Evolutionary conservation across 2,329 filamentous ascomycete species (phyloP).

Genomic region (Sphaerulina musiva): DNA sequence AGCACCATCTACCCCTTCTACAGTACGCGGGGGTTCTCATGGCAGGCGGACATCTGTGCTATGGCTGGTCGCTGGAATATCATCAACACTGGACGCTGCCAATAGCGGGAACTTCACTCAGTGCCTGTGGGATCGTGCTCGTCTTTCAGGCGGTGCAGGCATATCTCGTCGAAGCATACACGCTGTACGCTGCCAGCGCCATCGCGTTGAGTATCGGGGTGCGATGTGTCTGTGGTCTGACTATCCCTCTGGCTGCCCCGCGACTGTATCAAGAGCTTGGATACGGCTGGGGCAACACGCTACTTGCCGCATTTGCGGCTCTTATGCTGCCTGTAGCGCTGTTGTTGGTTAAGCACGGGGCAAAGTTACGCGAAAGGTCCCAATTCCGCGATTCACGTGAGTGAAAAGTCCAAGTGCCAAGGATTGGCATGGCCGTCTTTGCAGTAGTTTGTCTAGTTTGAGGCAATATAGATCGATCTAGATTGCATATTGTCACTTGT

Average conservation of each 20-base stretch:
- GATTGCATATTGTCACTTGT: no score
- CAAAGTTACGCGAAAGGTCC: no score
- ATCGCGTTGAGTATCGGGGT: slow-evolving; percentile 31
- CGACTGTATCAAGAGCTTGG: slow-evolving; percentile 37
- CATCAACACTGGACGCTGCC: slow-evolving; percentile 20
- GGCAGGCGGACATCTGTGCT: slow-evolving; percentile 13
- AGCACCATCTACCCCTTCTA: slow-evolving; percentile 19
- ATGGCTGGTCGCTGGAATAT: slow-evolving; percentile 17
- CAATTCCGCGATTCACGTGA: no score
- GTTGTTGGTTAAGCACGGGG: no score
- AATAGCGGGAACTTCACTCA: slow-evolving; percentile 23
- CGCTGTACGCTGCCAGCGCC: slow-evolving; percentile 38
- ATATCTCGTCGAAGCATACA: slow-evolving; percentile 46
- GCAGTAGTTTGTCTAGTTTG: no score
- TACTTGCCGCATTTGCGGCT: slow-evolving; percentile 35
- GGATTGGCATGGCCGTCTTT: no score
- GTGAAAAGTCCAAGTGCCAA: no score
- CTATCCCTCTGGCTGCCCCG: slow-evolving; percentile 23
- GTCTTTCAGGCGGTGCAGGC: slow-evolving; percentile 46
- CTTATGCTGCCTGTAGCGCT: no score
- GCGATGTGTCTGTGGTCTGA: slow-evolving; percentile 10
- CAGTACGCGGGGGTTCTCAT: slow-evolving; percentile 6
- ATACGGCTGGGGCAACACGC: slow-evolving; percentile 41
- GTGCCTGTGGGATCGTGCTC: slow-evolving; percentile 35
- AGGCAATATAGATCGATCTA: no score